A percentile compares a stretch with the other conserved stretches of the same genome.
Evolutionary conservation across 331 rosid species (phyloP).

Genomic region (Pyracantha coccinea): DNA sequence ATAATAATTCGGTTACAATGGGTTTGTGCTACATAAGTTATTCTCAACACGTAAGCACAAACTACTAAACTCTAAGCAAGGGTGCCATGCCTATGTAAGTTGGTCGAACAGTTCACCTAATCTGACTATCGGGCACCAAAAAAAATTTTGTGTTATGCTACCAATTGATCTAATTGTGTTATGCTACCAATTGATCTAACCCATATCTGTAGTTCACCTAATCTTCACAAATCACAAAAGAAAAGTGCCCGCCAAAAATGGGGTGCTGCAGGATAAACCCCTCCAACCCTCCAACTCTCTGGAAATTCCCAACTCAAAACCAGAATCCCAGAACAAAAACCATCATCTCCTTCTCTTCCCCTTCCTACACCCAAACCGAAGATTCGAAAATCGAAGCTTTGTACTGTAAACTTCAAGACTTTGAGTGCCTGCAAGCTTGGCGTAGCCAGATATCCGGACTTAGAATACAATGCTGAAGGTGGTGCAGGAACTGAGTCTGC

Average conservation of each 20-base stretch:
- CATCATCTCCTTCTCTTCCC: constrained; percentile 35
- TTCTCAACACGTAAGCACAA: no score
- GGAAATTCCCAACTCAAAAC: constrained; percentile 30
- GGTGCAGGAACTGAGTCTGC: constrained; percentile 65
- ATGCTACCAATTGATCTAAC: no score
- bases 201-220: background rate
- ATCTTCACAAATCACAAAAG: background rate
- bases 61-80: background rate
- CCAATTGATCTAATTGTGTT: no score
- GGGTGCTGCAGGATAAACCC: constrained; percentile 51
- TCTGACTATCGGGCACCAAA: accelerated
- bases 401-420: constrained; percentile 50
- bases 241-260: constrained; percentile 29
- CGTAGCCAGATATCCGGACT: constrained; percentile 71
- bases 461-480: constrained; percentile 76
- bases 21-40: background rate
- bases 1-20: accelerated
- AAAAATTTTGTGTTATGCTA: no score
- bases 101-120: background rate
- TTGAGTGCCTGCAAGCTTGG: constrained; percentile 71
- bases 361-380: constrained; percentile 24
- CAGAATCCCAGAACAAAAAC: constrained; percentile 25
- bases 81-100: background rate
- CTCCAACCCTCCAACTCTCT: constrained; percentile 32
- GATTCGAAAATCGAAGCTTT: constrained; percentile 20